Base-by-base conservation (phyloP, 1,284 basidiomycete species). In the Ceratobasidium sp. region DNA sequence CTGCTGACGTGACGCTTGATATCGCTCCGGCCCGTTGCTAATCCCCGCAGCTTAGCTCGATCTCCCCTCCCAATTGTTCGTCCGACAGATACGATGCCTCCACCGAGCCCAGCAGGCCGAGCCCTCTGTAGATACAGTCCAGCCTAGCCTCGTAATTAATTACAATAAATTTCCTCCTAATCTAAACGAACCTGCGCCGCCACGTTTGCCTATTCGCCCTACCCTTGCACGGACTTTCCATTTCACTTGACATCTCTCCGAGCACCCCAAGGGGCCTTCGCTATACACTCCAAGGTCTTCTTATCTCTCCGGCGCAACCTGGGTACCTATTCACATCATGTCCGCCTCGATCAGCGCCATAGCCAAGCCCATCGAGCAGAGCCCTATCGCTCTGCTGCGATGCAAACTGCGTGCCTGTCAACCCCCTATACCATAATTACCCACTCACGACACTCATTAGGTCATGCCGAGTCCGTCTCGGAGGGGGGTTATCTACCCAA, bases 251-350 rank as follows among this genome's bases (percentile, higher is more conserved):
- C 61, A 64, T 33, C 33, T 4, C 33, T n/a, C n/a, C n/a, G n/a
- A n/a, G n/a, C n/a, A n/a, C n/a, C n/a, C n/a, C 49, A 51, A 53
- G 4, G 33, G 33, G 33, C 33, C 33, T 33, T 33, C 33, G 33
- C 33, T 33, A 6, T n/a, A 53, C 63, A 66, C 40, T 23, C 28
- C 63, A 66, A 23, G 33, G 33, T 33, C 64, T 69, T 69, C 51
- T 69, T 49, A 23, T 28, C 28, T 26, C 49, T 2, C 49, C 67
- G 12, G 44, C 51, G 28, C n/a, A 44, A 40, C 20, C 40, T 66
- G 10, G 20, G 39, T 20, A 39, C 13, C 58, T 33, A 12, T 61
- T 61, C 58, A 61, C 13, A 26, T 61, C n/a, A 2, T 10, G 9
- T 26, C 33, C 26, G 39, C 26, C 26, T 61, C 26, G 58, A 28